These are phyloP conservation scores for Fragaria vesca DNA, from an alignment of 306 rosid genomes.

Conservation along the genomic window DNA sequence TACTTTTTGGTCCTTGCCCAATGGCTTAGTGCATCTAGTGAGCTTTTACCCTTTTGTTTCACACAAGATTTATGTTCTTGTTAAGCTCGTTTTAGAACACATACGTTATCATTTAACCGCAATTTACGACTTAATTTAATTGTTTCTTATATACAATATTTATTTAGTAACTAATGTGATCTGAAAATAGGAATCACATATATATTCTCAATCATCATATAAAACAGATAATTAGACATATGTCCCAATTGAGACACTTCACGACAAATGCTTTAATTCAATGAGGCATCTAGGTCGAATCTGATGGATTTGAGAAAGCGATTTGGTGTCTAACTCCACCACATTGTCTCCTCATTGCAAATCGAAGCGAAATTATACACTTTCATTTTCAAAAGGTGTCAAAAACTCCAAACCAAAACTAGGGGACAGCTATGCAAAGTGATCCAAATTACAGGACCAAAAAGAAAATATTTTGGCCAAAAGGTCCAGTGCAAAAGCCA, in stretches of 20 bases:
- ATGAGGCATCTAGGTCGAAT: too few relatives aligned
- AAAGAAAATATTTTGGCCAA: neutral
- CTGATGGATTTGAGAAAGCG: neutral
- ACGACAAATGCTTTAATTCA: too few relatives aligned
- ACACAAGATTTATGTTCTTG: too few relatives aligned
- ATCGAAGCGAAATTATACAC: neutral
- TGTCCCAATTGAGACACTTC: too few relatives aligned
- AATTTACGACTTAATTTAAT: too few relatives aligned
- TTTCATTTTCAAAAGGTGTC: neutral
- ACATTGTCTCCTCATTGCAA: neutral
- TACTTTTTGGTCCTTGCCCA: neutral
- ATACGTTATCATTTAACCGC: too few relatives aligned
- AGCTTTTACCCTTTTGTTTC: too few relatives aligned
- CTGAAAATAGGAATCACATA: fast-evolving
- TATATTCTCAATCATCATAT: too few relatives aligned
- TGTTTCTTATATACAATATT: too few relatives aligned
- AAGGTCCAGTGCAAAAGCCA: neutral
- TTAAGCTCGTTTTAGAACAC: too few relatives aligned
- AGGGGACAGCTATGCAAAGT: neutral
- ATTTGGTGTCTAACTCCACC: neutral
- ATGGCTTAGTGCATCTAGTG: neutral
- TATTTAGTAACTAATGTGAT: too few relatives aligned
- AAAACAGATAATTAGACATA: too few relatives aligned
- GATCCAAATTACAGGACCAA: neutral
- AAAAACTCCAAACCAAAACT: neutral